phyloP scores from a whole-genome alignment of 768 basidiomycete species.

The Hypholoma fasciculare region DNA sequence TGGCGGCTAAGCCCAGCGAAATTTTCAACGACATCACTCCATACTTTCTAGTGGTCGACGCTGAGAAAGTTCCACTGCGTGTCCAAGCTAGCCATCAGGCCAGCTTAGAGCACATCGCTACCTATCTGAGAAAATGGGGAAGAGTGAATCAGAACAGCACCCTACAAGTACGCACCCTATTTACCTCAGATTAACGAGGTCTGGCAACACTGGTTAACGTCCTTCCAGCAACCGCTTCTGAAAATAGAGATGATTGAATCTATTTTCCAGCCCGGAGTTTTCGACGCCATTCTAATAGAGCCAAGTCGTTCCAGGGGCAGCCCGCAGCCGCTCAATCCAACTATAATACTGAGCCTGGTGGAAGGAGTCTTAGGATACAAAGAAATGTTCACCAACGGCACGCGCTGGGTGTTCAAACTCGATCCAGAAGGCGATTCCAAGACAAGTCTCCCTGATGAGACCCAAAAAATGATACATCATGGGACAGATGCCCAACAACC shows the following conservation, averaged over 20 bases:
- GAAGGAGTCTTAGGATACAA: constrained; percentile 40
- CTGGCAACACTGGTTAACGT: not conserved
- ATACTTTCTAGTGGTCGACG: constrained; percentile 34
- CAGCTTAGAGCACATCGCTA: constrained; percentile 32
- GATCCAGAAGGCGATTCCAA: constrained; percentile 18
- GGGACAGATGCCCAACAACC: too few relatives aligned
- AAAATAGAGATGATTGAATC: constrained; percentile 36
- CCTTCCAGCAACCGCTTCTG: constrained; percentile 27
- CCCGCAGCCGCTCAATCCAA: constrained; percentile 27
- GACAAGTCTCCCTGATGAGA: constrained; percentile 1
- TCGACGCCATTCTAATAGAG: constrained; percentile 34
- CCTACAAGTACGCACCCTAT: constrained; percentile 21
- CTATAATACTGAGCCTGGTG: constrained; percentile 35
- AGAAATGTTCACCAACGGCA: constrained; percentile 31
- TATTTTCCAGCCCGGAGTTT: constrained; percentile 30
- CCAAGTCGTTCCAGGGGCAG: constrained; percentile 18
- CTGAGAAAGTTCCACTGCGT: constrained; percentile 22
- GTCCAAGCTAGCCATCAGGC: constrained; percentile 39
- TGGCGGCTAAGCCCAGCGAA: constrained; percentile 13
- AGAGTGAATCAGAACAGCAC: constrained; percentile 29
- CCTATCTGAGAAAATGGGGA: constrained; percentile 38
- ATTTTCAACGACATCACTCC: constrained; percentile 30
- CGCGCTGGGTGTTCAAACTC: constrained; percentile 29
- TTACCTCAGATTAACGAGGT: not conserved
- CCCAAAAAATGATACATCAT: not conserved